phyloP scores from a whole-genome alignment of 148 eudicot genomes.

The Agrostemma githago region DNA sequence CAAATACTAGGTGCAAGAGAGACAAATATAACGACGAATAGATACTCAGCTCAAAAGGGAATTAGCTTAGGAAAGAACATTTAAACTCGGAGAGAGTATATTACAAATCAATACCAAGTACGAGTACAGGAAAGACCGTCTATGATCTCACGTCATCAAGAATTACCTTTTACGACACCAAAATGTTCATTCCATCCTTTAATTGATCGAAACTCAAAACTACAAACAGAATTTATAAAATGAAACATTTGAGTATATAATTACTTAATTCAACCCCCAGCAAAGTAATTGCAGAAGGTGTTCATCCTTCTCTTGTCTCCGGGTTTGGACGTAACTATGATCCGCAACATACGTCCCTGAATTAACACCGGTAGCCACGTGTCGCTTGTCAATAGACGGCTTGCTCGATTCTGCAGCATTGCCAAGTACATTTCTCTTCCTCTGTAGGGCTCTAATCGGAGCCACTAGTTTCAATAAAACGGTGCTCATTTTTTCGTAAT shows the following conservation, averaged over 20 bases:
- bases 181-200: no score
- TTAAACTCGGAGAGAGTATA: no score
- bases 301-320: conserved; percentile 1
- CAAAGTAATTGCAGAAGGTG: neutral
- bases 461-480: neutral
- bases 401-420: neutral
- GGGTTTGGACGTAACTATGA: neutral
- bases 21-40: no score
- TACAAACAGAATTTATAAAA: no score
- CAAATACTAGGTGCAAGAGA: no score
- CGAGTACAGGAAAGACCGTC: no score
- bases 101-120: no score
- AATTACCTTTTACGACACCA: no score
- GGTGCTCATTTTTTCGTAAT: neutral
- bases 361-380: neutral
- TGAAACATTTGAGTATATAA: neutral
- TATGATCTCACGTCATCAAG: no score
- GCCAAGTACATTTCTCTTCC: neutral
- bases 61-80: no score
- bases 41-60: no score
- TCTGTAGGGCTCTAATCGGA: neutral
- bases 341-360: neutral
- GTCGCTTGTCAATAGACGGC: conserved; percentile 1
- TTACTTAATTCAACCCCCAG: neutral
- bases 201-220: no score